Conservation (phyloP, 257 asterid species). For the Datura wrightii region DNA sequence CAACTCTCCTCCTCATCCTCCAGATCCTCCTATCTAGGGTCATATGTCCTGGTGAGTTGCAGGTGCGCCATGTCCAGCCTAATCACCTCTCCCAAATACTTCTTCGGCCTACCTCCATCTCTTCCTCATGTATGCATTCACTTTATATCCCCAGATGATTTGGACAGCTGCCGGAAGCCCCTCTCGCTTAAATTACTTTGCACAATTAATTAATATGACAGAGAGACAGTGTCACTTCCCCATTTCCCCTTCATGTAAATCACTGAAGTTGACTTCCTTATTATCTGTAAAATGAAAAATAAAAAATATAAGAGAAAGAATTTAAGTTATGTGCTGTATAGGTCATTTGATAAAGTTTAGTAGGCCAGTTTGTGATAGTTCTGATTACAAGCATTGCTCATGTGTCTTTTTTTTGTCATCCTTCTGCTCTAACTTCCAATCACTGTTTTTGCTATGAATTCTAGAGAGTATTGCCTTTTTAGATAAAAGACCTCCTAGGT, state of each 20-base stretch:
- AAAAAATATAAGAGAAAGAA: not conserved
- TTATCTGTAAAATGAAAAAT: not conserved
- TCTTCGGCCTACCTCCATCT: no score
- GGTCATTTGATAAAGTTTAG: not conserved
- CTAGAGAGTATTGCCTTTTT: not conserved
- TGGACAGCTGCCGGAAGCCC: slow-evolving; percentile 3
- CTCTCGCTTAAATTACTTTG: not conserved
- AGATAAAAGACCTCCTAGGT: not conserved
- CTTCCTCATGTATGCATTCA: not conserved
- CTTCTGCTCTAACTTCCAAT: slow-evolving; percentile 12
- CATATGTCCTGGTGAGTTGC: no score
- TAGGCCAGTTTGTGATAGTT: not conserved
- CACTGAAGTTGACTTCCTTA: not conserved
- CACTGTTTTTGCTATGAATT: not conserved
- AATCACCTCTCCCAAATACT: no score
- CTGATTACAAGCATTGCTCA: not conserved
- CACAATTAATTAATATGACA: not conserved
- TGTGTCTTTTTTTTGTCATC: not conserved
- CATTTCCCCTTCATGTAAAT: not conserved
- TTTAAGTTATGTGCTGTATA: no score
- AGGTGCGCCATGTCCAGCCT: no score
- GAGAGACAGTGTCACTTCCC: not conserved
- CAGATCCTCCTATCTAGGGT: no score
- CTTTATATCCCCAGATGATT: not conserved
- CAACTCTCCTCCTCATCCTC: no score